Evolutionary conservation across 305 asterid genomes (phyloP).

Genomic region (Stenogyne calaminthoides): DNA sequence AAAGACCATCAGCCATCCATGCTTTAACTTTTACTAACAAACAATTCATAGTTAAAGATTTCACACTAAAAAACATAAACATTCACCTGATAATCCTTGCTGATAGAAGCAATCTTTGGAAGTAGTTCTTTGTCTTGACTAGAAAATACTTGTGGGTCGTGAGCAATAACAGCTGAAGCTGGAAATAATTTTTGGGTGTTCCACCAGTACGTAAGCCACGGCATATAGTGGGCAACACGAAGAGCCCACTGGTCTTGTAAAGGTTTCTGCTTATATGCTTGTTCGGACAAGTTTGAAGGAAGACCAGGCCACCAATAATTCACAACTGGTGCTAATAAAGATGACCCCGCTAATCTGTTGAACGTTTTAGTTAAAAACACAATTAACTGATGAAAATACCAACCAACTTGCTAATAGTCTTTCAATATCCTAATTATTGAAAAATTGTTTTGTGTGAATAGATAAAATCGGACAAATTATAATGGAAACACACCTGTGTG

Average conservation of each 20-base stretch:
- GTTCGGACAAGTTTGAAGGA: constrained; percentile 61
- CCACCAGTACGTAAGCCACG: constrained; percentile 94
- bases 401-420: too few relatives aligned
- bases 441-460: too few relatives aligned
- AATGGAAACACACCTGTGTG: constrained; percentile 65
- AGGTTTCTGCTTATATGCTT: constrained; percentile 51
- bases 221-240: constrained; percentile 70
- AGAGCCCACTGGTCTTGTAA: constrained; percentile 77
- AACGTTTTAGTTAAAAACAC: constrained; percentile 14
- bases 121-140: constrained; percentile 60
- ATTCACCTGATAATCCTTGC: constrained; percentile 38
- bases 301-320: constrained; percentile 85
- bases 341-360: constrained; percentile 80
- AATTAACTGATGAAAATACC: background rate
- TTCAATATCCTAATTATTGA: too few relatives aligned
- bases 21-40: background rate
- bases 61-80: constrained; percentile 8
- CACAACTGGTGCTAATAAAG: constrained; percentile 65
- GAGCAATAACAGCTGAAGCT: constrained; percentile 46
- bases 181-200: constrained; percentile 82
- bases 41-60: background rate
- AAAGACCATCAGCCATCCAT: background rate
- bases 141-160: constrained; percentile 44
- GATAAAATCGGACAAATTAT: too few relatives aligned
- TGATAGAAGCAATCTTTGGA: constrained; percentile 32